These are phyloP conservation scores for Ogataea populi-albae DNA, from an alignment of 805 yeast species.

Conservation along the genomic window DNA sequence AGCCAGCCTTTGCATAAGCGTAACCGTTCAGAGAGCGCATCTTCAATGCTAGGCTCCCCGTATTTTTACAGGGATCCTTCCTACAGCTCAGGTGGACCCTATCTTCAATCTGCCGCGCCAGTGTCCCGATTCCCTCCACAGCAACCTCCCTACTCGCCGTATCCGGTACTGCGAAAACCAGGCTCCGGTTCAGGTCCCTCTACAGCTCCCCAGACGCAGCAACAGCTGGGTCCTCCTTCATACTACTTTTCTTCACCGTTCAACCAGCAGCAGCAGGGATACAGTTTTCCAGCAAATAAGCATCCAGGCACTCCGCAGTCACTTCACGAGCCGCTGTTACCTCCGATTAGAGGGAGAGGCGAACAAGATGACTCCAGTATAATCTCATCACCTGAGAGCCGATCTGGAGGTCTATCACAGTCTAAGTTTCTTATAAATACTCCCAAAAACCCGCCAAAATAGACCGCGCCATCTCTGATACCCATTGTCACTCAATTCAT, in stretches of 20 bases:
- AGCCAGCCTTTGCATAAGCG: conserved; percentile 17
- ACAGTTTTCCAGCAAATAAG: conserved; percentile 9
- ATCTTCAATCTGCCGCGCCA: conserved; percentile 6
- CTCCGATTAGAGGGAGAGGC: conserved; percentile 11
- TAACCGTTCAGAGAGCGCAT: conserved; percentile 17
- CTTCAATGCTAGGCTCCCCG: conserved; percentile 21
- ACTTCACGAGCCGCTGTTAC: conserved; percentile 10
- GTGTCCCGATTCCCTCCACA: conserved; percentile 9
- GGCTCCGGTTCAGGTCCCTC: conserved; percentile 8
- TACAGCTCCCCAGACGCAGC: conserved; percentile 7
- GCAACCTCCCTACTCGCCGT: conserved; percentile 14
- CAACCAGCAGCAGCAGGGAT: conserved; percentile 12
- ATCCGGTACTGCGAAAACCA: conserved; percentile 8
- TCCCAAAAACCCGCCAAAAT: conserved; percentile 25
- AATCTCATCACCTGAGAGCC: conserved; percentile 2
- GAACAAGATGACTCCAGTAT: conserved; percentile 10
- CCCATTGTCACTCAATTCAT: too few relatives aligned
- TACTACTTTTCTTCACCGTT: conserved; percentile 17
- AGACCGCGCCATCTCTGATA: too few relatives aligned
- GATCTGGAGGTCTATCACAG: conserved; percentile 5
- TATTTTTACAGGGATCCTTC: conserved; percentile 20
- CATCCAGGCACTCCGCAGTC: conserved; percentile 4
- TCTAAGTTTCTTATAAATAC: conserved; percentile 23
- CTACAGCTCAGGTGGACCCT: conserved; percentile 8
- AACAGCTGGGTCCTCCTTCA: conserved; percentile 10